Evolutionary conservation across 352 stramenopile genomes (phyloP).

Genomic region (Thraustotheca clavata): DNA sequence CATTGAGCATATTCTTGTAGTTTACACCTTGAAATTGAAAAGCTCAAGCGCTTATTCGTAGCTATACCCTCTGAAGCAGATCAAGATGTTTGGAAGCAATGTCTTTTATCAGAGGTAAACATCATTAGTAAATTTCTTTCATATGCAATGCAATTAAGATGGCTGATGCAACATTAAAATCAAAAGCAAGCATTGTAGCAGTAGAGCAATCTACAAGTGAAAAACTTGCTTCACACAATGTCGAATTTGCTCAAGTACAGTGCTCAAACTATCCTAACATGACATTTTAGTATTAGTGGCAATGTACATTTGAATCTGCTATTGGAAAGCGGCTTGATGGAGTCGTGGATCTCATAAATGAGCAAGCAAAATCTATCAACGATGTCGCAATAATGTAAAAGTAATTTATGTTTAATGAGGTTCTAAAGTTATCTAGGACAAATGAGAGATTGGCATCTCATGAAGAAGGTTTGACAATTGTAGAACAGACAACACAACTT

Average conservation of each 20-base stretch:
- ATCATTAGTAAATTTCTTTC: background rate
- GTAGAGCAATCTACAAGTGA: background rate
- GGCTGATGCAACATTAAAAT: background rate
- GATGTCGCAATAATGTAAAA: background rate
- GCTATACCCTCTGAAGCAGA: conserved; percentile 1
- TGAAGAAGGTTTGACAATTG: background rate
- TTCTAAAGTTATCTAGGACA: background rate
- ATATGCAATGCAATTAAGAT: background rate
- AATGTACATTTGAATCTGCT: background rate
- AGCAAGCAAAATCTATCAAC: background rate
- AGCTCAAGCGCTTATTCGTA: background rate
- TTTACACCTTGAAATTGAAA: conserved; percentile 15
- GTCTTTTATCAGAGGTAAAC: conserved; percentile 4
- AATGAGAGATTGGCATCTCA: conserved; percentile 8
- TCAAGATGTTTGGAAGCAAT: background rate
- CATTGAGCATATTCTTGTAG: no score
- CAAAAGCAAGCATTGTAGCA: background rate
- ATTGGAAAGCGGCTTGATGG: conserved; percentile 7
- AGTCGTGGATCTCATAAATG: conserved; percentile 6
- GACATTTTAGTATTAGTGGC: background rate
- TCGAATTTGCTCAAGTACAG: background rate
- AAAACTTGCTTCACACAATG: background rate
- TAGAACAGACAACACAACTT: conserved; percentile 4
- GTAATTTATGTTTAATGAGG: no score
- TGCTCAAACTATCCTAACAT: background rate